Conservation (phyloP, 176 grass and related monocot species). For the Pontederia paniculata region DNA sequence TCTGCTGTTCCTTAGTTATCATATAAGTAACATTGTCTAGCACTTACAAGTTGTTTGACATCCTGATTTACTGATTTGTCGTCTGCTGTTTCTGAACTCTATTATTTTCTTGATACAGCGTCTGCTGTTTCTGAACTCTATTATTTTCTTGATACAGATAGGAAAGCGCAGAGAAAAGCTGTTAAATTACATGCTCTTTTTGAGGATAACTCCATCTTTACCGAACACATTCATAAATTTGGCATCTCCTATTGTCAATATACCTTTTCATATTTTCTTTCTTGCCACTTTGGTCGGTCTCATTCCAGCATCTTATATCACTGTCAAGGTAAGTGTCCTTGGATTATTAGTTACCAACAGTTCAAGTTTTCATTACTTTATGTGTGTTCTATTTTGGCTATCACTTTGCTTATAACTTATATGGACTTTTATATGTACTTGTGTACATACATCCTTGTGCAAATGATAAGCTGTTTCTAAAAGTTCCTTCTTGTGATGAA, state of each 20-base stretch:
- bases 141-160: conserved; percentile 46
- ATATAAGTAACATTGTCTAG: neutral
- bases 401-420: too few species aligned
- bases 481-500: too few species aligned
- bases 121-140: conserved; percentile 12
- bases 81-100: conserved; percentile 12
- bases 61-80: neutral
- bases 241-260: conserved; percentile 96
- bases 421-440: too few species aligned
- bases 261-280: conserved; percentile 98
- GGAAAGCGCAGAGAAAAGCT: conserved; percentile 81
- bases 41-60: conserved; percentile 21
- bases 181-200: conserved; percentile 96
- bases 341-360: too few species aligned
- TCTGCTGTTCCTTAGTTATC: neutral
- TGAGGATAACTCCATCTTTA: conserved; percentile 94
- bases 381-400: neutral
- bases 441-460: too few species aligned
- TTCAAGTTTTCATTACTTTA: conserved; percentile 11
- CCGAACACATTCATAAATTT: conserved; percentile 99
- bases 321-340: conserved; percentile 60
- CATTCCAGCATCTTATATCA: conserved; percentile 93
- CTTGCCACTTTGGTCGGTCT: conserved; percentile 79
- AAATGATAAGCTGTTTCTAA: too few species aligned
- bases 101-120: conserved; percentile 33